Evolutionary conservation across 1,284 basidiomycete genomes (phyloP), one percentile per base, ranked within the genome.

Genomic region (Wolfiporia cocos): DNA sequence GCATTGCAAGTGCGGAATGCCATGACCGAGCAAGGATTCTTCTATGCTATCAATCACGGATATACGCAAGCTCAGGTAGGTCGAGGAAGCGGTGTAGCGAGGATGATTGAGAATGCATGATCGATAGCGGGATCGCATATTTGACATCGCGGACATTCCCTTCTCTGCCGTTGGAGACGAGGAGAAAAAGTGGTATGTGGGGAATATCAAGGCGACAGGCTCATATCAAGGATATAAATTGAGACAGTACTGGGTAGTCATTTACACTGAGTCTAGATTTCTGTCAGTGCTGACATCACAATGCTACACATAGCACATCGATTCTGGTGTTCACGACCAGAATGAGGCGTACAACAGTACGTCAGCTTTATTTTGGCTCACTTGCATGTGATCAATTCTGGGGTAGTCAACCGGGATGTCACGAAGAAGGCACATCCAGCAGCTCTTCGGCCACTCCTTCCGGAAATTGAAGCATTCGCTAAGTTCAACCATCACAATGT

Each of bases 191-290:
- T 53, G 52, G 15, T 80, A 77, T 51, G 63, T 59, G 15, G 70
- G 61, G 0, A 67, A 69, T 38, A 69, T 71, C 39, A 74, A 76
- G 43, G 62, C 67, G 39, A 68, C 66, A 0, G 74, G 76, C 4
- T 72, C 74, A 1, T 81, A 70, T 46, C 69, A 76, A 52, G 81
- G 80, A 1, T 83, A 82, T 52, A 82, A 82, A 51, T 62, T 63
- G 9, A 68, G 70, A 2, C 65, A 41, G 17, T 40, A 44, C 20
- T 44, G 43, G 43, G 43, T 41, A 28, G 19, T n/a, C 28, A 11
- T 26, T 19, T 28, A 14, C 26, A 28, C 6, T 9, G 15, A 20
- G 18, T 12, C 5, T 4, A 21, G 5, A 26, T 18, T 14, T 12
- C 5, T n/a, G 3, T 2, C 19, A 11, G 17, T 22, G 2, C 12